These are phyloP conservation scores for Hyaloscypha hepaticicola DNA, from an alignment of 495 filamentous ascomycete species.

Conservation along the genomic window DNA sequence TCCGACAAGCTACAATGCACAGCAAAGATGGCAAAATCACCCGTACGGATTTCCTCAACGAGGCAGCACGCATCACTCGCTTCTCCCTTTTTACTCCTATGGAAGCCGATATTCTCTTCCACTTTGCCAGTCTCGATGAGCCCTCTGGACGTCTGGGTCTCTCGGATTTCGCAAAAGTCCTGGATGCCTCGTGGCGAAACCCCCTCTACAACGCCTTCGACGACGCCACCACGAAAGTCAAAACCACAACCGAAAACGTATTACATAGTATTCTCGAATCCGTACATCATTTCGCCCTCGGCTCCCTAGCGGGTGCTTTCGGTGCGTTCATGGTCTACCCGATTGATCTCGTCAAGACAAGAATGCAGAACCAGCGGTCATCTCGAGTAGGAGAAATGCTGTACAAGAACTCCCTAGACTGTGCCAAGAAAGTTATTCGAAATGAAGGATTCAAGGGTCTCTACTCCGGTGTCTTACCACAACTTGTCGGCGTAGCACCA, in stretches of 20 bases:
- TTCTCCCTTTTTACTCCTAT: conserved; percentile 96
- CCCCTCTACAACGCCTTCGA: conserved; percentile 40
- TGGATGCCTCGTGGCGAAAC: conserved; percentile 86
- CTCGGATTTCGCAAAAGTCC: conserved; percentile 86
- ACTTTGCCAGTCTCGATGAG: conserved; percentile 91
- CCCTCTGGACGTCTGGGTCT: conserved; percentile 81
- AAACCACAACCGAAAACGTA: conserved; percentile 46
- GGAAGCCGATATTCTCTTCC: conserved; percentile 98
- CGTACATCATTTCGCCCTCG: conserved; percentile 84
- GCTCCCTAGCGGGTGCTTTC: conserved; percentile 89
- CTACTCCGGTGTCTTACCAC: conserved; percentile 92
- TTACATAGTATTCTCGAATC: conserved; percentile 70
- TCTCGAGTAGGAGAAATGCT: conserved; percentile 77
- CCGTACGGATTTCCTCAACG: conserved; percentile 89
- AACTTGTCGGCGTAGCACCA: conserved; percentile 93
- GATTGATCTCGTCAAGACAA: conserved; percentile 97
- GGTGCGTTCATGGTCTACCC: conserved; percentile 99
- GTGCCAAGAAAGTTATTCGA: conserved; percentile 83
- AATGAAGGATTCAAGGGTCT: conserved; percentile 89
- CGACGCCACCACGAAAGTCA: conserved; percentile 45
- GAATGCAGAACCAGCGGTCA: conserved; percentile 95
- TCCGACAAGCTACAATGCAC: conserved; percentile 81
- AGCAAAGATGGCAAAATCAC: conserved; percentile 91
- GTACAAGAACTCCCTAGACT: conserved; percentile 96
- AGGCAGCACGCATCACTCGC: conserved; percentile 83